Evolutionary conservation across 2,329 filamentous ascomycete genomes (phyloP).

Genomic region (Pseudocercospora macadamiae): DNA sequence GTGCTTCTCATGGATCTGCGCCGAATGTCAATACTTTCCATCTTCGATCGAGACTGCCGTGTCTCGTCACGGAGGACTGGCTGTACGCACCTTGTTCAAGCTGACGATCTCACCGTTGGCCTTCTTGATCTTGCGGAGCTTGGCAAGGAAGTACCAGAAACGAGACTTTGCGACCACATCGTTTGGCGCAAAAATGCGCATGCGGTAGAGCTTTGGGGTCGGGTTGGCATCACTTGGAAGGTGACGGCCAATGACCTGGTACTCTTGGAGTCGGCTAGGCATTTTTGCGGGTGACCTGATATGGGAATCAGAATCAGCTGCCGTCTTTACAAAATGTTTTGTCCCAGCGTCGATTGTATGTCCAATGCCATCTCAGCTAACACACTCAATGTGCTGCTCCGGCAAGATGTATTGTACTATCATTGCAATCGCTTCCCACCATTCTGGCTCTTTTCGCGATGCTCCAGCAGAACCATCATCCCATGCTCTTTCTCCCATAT

Average conservation of each 20-base stretch:
- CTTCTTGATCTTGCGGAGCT: conserved; percentile 99
- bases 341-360: conserved; percentile 5
- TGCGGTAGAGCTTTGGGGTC: conserved; percentile 98
- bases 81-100: conserved; percentile 81
- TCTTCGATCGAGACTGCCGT: neutral
- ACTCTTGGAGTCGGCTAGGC: conserved; percentile 80
- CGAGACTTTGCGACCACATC: conserved; percentile 98
- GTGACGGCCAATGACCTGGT: conserved; percentile 99
- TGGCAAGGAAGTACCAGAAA: conserved; percentile 99
- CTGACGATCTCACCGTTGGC: conserved; percentile 98
- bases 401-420: conserved; percentile 3
- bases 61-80: conserved; percentile 41
- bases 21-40: conserved; percentile 16
- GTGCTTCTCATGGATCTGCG: conserved; percentile 95
- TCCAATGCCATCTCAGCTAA: neutral
- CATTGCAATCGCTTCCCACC: conserved; percentile 5
- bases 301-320: conserved; percentile 41
- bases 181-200: conserved; percentile 99
- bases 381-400: neutral
- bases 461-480: neutral
- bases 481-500: conserved; percentile 9
- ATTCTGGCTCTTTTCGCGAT: neutral
- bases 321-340: conserved; percentile 37
- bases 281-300: conserved; percentile 9
- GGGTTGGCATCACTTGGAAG: conserved; percentile 97